A percentile compares a stretch with the other conserved stretches of the same genome.
Conservation (phyloP, 192 early-diverging fungal genomes). For the Lobosporangium transversale region DNA sequence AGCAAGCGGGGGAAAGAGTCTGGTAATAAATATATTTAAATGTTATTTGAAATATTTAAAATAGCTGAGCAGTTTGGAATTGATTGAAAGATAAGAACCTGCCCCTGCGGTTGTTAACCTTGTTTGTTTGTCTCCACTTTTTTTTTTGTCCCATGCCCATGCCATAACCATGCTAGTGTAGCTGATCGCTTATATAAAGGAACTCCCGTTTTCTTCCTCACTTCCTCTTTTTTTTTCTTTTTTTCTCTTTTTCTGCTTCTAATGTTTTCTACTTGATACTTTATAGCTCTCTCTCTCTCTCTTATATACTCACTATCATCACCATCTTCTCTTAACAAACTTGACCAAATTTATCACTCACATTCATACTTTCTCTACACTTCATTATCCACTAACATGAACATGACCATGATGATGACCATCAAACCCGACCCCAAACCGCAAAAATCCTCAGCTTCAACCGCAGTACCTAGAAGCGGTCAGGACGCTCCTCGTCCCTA, state of each 20-base stretch:
- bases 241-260: constrained; percentile 10
- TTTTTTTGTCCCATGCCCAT: constrained; percentile 25
- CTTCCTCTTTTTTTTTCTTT: constrained; percentile 12
- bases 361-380: constrained; percentile 11
- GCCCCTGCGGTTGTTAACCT: no score
- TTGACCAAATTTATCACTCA: background rate
- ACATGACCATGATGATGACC: constrained; percentile 27
- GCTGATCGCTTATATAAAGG: constrained; percentile 15
- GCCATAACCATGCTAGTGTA: constrained; percentile 5
- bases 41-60: no score
- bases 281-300: constrained; percentile 10
- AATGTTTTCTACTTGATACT: constrained; percentile 11
- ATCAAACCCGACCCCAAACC: constrained; percentile 1
- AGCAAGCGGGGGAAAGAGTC: background rate
- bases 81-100: no score
- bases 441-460: constrained; percentile 24
- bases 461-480: constrained; percentile 27
- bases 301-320: constrained; percentile 17
- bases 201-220: background rate
- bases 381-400: no score
- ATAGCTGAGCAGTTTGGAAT: no score
- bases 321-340: background rate
- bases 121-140: constrained; percentile 47
- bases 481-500: constrained; percentile 64
- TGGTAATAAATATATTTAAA: no score